Evolutionary conservation across 352 stramenopile species (phyloP).

Genomic region (Pythium dissotocum): DNA sequence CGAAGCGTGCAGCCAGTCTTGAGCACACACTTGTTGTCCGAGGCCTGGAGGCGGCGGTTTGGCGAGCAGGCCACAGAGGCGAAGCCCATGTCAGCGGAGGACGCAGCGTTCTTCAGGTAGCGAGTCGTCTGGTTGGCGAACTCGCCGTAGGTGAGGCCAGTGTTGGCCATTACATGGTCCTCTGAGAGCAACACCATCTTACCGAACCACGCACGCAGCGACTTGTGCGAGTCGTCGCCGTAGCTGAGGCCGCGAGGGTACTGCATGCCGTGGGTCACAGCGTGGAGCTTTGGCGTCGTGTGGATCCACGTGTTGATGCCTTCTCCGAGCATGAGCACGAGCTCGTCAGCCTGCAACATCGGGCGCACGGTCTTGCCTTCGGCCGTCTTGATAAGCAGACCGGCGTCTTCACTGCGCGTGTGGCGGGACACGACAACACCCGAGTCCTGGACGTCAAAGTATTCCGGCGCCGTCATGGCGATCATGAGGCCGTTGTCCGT

Average conservation of each 20-base stretch:
- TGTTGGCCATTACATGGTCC: constrained; percentile 37
- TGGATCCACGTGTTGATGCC: constrained; percentile 74
- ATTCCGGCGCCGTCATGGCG: constrained; percentile 68
- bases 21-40: constrained; percentile 30
- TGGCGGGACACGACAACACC: constrained; percentile 42
- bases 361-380: constrained; percentile 59
- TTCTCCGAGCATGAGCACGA: constrained; percentile 81
- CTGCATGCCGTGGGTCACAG: constrained; percentile 77
- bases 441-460: constrained; percentile 55
- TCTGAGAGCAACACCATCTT: constrained; percentile 40
- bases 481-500: constrained; percentile 79
- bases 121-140: constrained; percentile 33
- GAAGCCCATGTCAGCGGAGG: constrained; percentile 21
- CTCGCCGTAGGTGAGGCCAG: constrained; percentile 30
- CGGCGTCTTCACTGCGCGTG: constrained; percentile 60
- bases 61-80: constrained; percentile 32
- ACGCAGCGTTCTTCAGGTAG: constrained; percentile 22
- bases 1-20: constrained; percentile 22
- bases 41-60: constrained; percentile 24
- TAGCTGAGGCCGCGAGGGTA: constrained; percentile 54
- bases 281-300: constrained; percentile 50
- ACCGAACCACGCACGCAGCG: constrained; percentile 56
- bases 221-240: constrained; percentile 27
- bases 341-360: constrained; percentile 62
- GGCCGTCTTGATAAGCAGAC: constrained; percentile 62